Base-by-base conservation (phyloP, 2,329 filamentous ascomycete genomes). In the Didymellaceae sp. region DNA sequence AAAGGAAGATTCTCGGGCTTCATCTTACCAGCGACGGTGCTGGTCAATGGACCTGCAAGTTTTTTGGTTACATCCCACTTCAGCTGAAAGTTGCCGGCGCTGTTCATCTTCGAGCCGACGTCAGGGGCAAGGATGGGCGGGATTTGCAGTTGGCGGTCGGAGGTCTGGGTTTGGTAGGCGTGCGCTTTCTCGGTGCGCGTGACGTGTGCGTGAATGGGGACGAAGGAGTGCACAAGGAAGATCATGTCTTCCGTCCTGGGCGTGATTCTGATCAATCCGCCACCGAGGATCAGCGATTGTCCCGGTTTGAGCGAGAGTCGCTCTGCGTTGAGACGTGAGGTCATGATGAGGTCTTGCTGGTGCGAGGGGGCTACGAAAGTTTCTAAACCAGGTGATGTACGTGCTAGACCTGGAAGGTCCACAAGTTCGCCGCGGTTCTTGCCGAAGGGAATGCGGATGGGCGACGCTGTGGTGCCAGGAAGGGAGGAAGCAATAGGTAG, bases 401-500 rank as follows among this genome's bases (percentile, higher is more conserved):
- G 86, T 7, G 86, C 83, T 25, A 99, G 78, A 0, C 94, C 94
- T 0, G 94, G 94, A 11, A 99, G 80, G 69, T 99, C 94, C 63
- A 99, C 90, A 25, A 99, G 80, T 72, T 99, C 95, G 47, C 94
- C 94, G 65, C 85, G 88, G 18, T 89, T 88, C 52, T 85, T 85
- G 35, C 92, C 92, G 67, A 94, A 99, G 0, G 91, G 91, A 14
- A 97, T 85, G 21, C 94, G 87, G 61, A 99, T 97, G 0, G 94
- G 94, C 0, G 91, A 96, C 2, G 92, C 94, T 1, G 94, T 99
- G 0, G 94, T 99, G 8, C 95, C 94, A 0, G 94, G 90, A 2
- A 97, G 80, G 4, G 89, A 83, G 0, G 91, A 96, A 1, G 96
- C 88, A 9, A 95, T 75, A 1, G 93, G 93, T 82, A 97, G 92